Evolutionary conservation across 2,329 filamentous ascomycete genomes (phyloP).

Genomic region (Hymenoscyphus repandus): DNA sequence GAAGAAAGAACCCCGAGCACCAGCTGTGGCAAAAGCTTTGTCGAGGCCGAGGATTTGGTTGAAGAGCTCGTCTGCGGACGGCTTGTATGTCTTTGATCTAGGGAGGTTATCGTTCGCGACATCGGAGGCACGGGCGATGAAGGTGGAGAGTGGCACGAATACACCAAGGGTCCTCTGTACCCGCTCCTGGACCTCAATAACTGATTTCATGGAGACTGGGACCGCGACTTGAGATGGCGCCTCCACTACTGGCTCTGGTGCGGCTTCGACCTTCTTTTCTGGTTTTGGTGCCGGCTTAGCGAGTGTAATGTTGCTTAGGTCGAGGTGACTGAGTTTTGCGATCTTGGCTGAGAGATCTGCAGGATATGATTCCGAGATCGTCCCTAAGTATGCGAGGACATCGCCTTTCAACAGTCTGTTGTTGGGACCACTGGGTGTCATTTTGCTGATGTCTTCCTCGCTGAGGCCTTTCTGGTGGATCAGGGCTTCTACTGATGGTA

Average conservation of each 20-base stretch:
- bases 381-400: slow-evolving; percentile 82
- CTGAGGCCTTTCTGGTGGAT: slow-evolving; percentile 74
- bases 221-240: slow-evolving; percentile 58
- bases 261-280: slow-evolving; percentile 35
- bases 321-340: slow-evolving; percentile 73
- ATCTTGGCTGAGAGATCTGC: slow-evolving; percentile 65
- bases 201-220: slow-evolving; percentile 72
- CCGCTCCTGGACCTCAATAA: slow-evolving; percentile 74
- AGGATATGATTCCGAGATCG: slow-evolving; percentile 68
- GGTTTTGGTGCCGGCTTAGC: slow-evolving; percentile 42
- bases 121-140: slow-evolving; percentile 78
- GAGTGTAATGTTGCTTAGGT: slow-evolving; percentile 92
- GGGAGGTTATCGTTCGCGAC: slow-evolving; percentile 86
- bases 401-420: slow-evolving; percentile 93
- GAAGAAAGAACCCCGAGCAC: slow-evolving; percentile 58
- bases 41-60: slow-evolving; percentile 76
- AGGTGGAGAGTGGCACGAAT: slow-evolving; percentile 77
- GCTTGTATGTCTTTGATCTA: slow-evolving; percentile 54
- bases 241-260: slow-evolving; percentile 39
- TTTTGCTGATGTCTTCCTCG: slow-evolving; percentile 70
- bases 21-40: slow-evolving; percentile 43
- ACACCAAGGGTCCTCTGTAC: slow-evolving; percentile 74
- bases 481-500: slow-evolving; percentile 79
- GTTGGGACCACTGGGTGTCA: slow-evolving; percentile 80
- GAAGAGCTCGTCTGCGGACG: slow-evolving; percentile 78